These are phyloP conservation scores for Herpetomonas samuelpessoai DNA, from an alignment of 208 protist species.

Conservation along the genomic window DNA sequence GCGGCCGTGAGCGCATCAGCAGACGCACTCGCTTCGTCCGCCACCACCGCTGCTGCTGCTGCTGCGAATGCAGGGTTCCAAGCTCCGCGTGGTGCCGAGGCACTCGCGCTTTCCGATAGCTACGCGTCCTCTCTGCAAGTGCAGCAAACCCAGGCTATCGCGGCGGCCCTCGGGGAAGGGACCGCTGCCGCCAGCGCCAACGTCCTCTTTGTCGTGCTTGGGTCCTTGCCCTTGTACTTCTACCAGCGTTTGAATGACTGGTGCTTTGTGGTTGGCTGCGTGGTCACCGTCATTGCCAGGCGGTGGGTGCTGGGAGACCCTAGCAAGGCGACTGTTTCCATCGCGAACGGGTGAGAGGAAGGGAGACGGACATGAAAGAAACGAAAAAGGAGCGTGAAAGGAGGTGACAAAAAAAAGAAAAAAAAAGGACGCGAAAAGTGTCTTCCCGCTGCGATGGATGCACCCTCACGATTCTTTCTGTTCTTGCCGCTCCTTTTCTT, in stretches of 20 bases:
- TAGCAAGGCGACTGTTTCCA: slow-evolving; percentile 19
- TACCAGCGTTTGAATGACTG: slow-evolving; percentile 71
- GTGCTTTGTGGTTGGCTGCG: slow-evolving; percentile 49
- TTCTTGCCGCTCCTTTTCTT: no score
- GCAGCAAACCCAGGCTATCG: not conserved
- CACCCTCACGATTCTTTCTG: no score
- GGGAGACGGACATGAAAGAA: no score
- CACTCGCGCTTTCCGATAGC: no score
- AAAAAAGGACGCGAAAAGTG: no score
- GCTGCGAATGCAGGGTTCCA: not conserved
- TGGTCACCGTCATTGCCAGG: slow-evolving; percentile 31
- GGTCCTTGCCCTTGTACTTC: slow-evolving; percentile 48
- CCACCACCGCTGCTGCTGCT: not conserved
- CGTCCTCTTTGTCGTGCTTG: slow-evolving; percentile 38
- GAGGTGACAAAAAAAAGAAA: no score
- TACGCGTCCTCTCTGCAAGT: not conserved
- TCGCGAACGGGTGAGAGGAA: slow-evolving; percentile 19
- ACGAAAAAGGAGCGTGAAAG: no score
- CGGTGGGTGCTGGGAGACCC: slow-evolving; percentile 32
- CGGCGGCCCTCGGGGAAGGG: not conserved
- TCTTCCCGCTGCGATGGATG: no score
- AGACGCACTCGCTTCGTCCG: not conserved
- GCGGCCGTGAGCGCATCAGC: not conserved
- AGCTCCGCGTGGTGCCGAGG: not conserved
- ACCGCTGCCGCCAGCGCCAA: slow-evolving; percentile 10